Evolutionary conservation across 305 asterid species (phyloP).

Genomic region (Euphrasia arctica): DNA sequence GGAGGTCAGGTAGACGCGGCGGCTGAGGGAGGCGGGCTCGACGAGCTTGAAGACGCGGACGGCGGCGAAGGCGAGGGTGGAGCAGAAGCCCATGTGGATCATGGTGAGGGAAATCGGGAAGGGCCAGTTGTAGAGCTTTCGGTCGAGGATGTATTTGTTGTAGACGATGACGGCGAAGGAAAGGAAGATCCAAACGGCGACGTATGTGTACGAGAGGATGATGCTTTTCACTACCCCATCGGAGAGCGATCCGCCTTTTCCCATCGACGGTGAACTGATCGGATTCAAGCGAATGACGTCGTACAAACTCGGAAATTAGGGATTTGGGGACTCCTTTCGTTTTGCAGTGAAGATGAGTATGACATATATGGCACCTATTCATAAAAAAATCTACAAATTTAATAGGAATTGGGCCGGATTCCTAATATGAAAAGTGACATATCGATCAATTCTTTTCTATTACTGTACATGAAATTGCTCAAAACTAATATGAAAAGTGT

Average conservation of each 20-base stretch:
- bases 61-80: background rate
- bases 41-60: background rate
- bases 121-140: constrained; percentile 1
- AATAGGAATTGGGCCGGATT: too few species aligned
- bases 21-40: constrained; percentile 5
- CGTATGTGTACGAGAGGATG: constrained; percentile 45
- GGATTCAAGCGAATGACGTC: background rate
- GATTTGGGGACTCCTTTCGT: background rate
- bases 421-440: too few species aligned
- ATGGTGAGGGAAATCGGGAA: constrained; percentile 4
- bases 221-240: constrained; percentile 21
- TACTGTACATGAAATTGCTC: too few species aligned
- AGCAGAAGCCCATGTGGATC: constrained; percentile 4
- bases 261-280: background rate
- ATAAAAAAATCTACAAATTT: too few species aligned
- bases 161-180: constrained; percentile 46
- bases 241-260: constrained; percentile 27
- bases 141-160: constrained; percentile 7
- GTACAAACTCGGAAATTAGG: background rate
- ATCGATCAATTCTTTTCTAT: too few species aligned
- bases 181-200: constrained; percentile 45
- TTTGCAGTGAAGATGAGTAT: background rate
- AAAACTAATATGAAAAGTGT: too few species aligned
- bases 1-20: constrained; percentile 29
- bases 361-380: too few species aligned